phyloP scores from a whole-genome alignment of 371 early-diverging fungal genomes.

The Dinochytrium kinnereticum region DNA sequence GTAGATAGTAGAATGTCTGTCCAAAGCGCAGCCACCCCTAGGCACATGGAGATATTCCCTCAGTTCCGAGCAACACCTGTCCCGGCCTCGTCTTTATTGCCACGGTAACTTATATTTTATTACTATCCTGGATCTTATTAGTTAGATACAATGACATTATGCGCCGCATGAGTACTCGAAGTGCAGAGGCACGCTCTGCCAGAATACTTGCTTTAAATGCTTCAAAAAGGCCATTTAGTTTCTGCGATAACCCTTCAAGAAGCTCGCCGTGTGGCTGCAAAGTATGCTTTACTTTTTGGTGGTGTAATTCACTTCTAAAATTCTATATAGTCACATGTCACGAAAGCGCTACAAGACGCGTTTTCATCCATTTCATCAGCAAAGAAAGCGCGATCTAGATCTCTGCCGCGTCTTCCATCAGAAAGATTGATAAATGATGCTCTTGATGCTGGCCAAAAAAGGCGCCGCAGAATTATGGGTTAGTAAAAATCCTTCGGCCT shows the following conservation, averaged over 20 bases:
- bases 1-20: too few relatives aligned
- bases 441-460: conserved; percentile 32
- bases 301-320: background rate
- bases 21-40: too few relatives aligned
- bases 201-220: conserved; percentile 22
- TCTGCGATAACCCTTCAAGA: conserved; percentile 22
- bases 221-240: conserved; percentile 34
- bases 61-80: conserved; percentile 40
- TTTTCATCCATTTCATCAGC: background rate
- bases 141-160: conserved; percentile 38
- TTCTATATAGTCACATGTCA: conserved; percentile 26
- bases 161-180: conserved; percentile 35
- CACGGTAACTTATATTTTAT: too few relatives aligned
- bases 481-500: background rate
- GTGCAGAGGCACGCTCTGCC: conserved; percentile 18
- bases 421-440: conserved; percentile 31
- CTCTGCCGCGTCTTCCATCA: background rate
- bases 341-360: conserved; percentile 26
- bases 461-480: conserved; percentile 26
- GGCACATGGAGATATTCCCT: too few relatives aligned
- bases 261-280: conserved; percentile 25
- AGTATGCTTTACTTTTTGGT: conserved; percentile 4
- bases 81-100: conserved; percentile 35
- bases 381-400: background rate
- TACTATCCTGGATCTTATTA: too few relatives aligned